Evolutionary conservation across 371 early-diverging fungal genomes (phyloP), one percentile per base, ranked within the genome.

Genomic region (Mucor plumbeus): DNA sequence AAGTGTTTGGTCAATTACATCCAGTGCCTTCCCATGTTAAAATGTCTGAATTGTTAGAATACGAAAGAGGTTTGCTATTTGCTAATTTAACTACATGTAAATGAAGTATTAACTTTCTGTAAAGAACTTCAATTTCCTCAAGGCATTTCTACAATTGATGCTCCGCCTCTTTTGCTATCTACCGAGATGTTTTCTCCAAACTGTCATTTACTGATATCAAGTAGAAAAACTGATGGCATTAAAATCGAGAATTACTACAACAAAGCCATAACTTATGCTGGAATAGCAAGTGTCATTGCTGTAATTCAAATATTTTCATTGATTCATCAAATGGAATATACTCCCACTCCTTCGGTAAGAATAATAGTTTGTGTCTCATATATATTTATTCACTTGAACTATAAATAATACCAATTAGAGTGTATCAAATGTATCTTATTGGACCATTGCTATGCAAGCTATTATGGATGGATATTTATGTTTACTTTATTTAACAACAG

Each of bases 391-490:
- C 10, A 13, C 4, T 13, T 19, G 21, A 26, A 53, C 31, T 10
- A 15, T 5, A 39, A 19, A 17, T 40, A 21, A 19, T 43, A 26
- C 21, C 54, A 59, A 58, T 14, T 67, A 79, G 72, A 87, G 88
- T 63, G 86, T 90, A 15, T 83, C 92, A 15, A 91, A 92, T 71
- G 87, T 92, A n/a, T 91, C 94, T 4, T 85, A 88, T 64, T 87
- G 87, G 80, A 87, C 88, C 1, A 86, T 92, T 63, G 85, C 88
- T 26, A 84, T 91, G 75, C 88, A 90, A 68, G 85, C 87, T 11
- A 77, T 89, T 21, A 83, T 91, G 69, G 93, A 92, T 69, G 88
- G 89, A 4, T 90, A 90, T 71, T 59, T 89, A 7, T 91, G 89
- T 66, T 63, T 92, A 56, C 57, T 91, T 5, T 86, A 90, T 69